Conservation (phyloP, 2,329 filamentous ascomycete genomes). For the Ilyonectria robusta region DNA sequence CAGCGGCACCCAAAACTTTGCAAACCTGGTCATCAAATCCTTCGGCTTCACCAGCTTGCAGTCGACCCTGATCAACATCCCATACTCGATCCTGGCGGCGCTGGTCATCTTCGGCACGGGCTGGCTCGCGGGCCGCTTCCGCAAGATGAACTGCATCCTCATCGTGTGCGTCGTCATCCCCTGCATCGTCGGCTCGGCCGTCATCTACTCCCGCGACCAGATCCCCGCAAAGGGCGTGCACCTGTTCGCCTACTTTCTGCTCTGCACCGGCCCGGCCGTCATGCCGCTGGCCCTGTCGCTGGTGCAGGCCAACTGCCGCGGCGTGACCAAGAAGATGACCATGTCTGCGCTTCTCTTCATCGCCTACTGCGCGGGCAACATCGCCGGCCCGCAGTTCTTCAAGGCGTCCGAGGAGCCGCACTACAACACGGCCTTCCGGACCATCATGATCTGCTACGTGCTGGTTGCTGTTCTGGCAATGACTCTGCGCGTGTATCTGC, state of each 20-base stretch:
- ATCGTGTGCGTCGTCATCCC: conserved; percentile 65
- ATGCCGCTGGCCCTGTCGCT: conserved; percentile 70
- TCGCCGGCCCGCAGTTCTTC: conserved; percentile 70
- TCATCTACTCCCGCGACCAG: conserved; percentile 64
- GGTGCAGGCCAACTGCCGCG: conserved; percentile 68
- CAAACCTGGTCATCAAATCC: conserved; percentile 69
- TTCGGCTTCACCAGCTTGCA: conserved; percentile 70
- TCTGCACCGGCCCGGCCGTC: conserved; percentile 66
- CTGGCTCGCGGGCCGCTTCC: conserved; percentile 66
- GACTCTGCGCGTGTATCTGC: conserved; percentile 62
- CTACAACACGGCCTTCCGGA: conserved; percentile 67
- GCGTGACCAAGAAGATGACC: conserved; percentile 73
- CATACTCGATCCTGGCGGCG: conserved; percentile 68
- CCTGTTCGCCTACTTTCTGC: conserved; percentile 70
- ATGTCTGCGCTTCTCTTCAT: conserved; percentile 70
- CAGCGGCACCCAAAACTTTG: conserved; percentile 72
- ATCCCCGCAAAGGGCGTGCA: conserved; percentile 58
- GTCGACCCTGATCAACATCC: conserved; percentile 70
- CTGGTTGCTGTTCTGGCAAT: conserved; percentile 62
- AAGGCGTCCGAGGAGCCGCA: conserved; percentile 62
- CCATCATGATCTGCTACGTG: conserved; percentile 70
- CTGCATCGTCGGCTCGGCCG: conserved; percentile 66
- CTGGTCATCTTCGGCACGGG: conserved; percentile 63
- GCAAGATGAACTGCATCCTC: conserved; percentile 66
- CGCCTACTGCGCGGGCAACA: conserved; percentile 70